Conservation (phyloP, 139 green algal genomes). For the Closterium sp. region DNA sequence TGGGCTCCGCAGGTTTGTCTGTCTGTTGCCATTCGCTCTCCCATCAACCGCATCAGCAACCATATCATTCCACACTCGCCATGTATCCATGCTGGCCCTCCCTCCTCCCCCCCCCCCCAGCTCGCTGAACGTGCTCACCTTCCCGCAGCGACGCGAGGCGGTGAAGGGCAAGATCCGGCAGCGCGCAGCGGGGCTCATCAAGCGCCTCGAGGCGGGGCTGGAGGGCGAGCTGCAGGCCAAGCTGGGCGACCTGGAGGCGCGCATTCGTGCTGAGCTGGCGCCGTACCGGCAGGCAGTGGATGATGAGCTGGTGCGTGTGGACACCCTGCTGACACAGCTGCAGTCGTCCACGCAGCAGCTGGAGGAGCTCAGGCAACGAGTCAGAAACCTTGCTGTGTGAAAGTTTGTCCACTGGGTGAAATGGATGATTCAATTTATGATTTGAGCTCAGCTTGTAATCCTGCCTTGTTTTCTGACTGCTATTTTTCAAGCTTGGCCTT, state of each 20-base stretch:
- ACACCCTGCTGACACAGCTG: constrained; percentile 7
- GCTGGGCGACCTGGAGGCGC: background rate
- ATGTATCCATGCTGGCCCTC: background rate
- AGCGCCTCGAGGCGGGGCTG: constrained; percentile 58
- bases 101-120: constrained; percentile 22
- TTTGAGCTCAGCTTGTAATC: no score
- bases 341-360: background rate
- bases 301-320: constrained; percentile 16
- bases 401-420: no score
- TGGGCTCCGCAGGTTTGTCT: no score
- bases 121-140: constrained; percentile 78
- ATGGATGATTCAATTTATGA: no score
- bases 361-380: constrained; percentile 1
- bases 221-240: constrained; percentile 48
- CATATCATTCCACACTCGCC: background rate
- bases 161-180: constrained; percentile 79
- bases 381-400: background rate
- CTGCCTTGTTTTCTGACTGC: no score
- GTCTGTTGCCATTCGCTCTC: constrained; percentile 4
- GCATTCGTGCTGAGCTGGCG: background rate
- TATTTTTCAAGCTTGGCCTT: no score
- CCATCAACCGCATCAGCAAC: background rate
- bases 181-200: constrained; percentile 60
- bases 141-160: constrained; percentile 76
- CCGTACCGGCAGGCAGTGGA: constrained; percentile 23